These are phyloP conservation scores for Xylaria hypoxylon DNA, from an alignment of 2,329 filamentous ascomycete species.

Conservation along the genomic window DNA sequence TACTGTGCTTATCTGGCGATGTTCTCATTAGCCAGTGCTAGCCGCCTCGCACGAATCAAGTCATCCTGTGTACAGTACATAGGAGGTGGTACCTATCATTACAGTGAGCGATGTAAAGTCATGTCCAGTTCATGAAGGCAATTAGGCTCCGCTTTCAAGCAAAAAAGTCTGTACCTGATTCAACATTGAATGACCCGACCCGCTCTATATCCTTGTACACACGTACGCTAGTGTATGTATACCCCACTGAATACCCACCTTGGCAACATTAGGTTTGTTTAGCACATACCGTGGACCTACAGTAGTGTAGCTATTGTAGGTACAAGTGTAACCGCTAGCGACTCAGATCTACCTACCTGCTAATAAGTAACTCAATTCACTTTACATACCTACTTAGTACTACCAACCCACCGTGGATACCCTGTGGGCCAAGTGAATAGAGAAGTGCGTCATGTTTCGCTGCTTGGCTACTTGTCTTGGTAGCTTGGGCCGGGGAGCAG, in stretches of 20 bases:
- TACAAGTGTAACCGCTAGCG: too few species aligned
- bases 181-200: conserved; percentile 13
- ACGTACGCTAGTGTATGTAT: neutral
- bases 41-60: too few species aligned
- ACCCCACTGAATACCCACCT: neutral
- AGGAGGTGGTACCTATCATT: too few species aligned
- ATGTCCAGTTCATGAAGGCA: neutral
- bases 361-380: too few species aligned
- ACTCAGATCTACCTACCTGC: too few species aligned
- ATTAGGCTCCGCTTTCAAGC: neutral
- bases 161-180: conserved; percentile 16
- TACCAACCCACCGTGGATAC: conserved; percentile 8
- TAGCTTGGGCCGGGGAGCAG: conserved; percentile 8
- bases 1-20: too few species aligned
- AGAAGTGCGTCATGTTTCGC: conserved; percentile 27
- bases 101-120: too few species aligned
- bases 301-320: too few species aligned
- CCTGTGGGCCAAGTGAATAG: conserved; percentile 23
- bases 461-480: conserved; percentile 8
- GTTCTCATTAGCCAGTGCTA: too few species aligned
- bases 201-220: conserved; percentile 1
- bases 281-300: neutral
- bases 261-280: too few species aligned
- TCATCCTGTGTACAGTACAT: too few species aligned
- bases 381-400: too few species aligned